Evolutionary conservation across 257 asterid genomes (phyloP), one percentile per base, ranked within the genome.

Genomic region (Gentiana dahurica): DNA sequence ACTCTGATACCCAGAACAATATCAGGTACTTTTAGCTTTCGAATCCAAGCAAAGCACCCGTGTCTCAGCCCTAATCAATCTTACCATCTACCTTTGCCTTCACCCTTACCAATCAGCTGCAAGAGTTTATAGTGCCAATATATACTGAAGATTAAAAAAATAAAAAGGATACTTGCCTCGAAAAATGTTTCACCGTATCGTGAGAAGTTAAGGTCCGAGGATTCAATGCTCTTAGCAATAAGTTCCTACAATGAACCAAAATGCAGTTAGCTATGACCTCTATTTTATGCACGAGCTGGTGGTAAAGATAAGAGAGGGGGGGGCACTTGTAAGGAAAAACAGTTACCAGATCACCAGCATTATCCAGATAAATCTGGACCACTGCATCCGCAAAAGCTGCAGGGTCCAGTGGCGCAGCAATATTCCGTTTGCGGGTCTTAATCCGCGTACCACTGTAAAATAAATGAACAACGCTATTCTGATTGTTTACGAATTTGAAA

Each of bases 361-460:
- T 89, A 78, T 89, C 97, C 86, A 89, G 77, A 79, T 86, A 89
- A 62, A 89, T 82, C 95, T 89, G 95, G 90, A 89, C 93, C 86
- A 86, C 97, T 89, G 95, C 97, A 86, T 89, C 97, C 67, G 97
- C 81, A 79, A 89, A 89, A 62, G 94, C 87, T 68, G 95, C 95
- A 86, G 97, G 89, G 90, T 89, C 97, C 78, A 89, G 82, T 1
- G 97, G 94, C 47, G 93, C 97, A 34, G 97, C 85, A 57, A 89
- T 89, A 71, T 89, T 89, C 88, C 95, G 90, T 78, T 89, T 89
- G 97, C 95, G 97, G 97, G 97, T 86, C 97, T 86, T 86, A 78
- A 89, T 89, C 97, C 97, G 97, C 97, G 94, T 81, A 52, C 97
- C 97, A 79, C 95, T 89, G 86, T 8, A 51, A 61, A 57, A 34